phyloP scores from a whole-genome alignment of 176 grass and related monocot species.

The Eleusine indica region DNA sequence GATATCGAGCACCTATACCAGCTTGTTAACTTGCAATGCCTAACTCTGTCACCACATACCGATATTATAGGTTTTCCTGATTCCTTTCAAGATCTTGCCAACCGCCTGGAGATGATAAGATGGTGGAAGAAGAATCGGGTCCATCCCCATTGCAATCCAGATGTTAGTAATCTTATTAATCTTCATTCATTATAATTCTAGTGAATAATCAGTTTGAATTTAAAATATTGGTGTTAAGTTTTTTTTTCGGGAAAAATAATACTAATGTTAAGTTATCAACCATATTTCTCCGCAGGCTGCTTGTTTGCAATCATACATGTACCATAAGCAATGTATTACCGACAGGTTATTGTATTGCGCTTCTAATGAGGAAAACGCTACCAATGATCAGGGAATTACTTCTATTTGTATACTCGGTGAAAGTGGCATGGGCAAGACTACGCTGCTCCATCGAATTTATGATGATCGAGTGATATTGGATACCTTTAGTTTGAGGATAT shows the following conservation, averaged over 20 bases:
- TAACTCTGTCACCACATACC: background rate
- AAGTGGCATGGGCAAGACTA: conserved; percentile 7
- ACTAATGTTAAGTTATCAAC: too few species aligned
- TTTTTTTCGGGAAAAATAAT: too few species aligned
- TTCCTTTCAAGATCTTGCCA: background rate
- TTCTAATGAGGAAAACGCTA: background rate
- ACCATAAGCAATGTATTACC: background rate
- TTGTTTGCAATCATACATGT: background rate
- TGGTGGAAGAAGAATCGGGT: conserved; percentile 4
- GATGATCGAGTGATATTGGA: background rate
- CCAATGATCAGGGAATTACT: background rate
- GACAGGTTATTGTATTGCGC: background rate
- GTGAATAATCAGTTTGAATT: too few species aligned
- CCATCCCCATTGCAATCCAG: background rate
- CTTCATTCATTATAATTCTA: too few species aligned
- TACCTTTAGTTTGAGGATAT: background rate
- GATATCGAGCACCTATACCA: background rate
- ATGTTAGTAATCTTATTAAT: background rate
- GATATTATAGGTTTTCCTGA: background rate
- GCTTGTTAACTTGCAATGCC: background rate
- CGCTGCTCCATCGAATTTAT: background rate
- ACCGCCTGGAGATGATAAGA: background rate
- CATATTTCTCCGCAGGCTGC: background rate
- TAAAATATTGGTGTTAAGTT: background rate
- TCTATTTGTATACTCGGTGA: conserved; percentile 9